Conservation (phyloP, 176 grass and related monocot genomes). For the Oryza nivara region DNA sequence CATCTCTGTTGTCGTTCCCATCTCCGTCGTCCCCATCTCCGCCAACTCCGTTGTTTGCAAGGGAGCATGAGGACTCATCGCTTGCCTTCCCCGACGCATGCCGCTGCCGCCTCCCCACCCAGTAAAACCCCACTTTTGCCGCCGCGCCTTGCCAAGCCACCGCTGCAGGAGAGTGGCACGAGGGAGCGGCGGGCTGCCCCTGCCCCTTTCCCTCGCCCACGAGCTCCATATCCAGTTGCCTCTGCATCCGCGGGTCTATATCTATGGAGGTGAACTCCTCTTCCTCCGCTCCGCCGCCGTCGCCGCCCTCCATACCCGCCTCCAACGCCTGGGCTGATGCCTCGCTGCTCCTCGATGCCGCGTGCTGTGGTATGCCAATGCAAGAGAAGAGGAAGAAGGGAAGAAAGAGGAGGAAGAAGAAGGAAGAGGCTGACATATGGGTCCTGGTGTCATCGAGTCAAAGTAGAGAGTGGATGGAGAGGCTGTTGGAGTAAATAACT, state of each 20-base stretch:
- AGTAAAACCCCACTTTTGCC: neutral
- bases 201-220: neutral
- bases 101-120: neutral
- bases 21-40: too few species aligned
- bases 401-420: too few species aligned
- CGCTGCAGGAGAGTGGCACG: neutral
- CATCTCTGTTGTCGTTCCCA: too few species aligned
- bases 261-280: constrained; percentile 45
- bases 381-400: too few species aligned
- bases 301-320: constrained; percentile 50
- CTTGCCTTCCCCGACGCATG: neutral
- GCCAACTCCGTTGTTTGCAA: neutral
- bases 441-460: too few species aligned
- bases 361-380: constrained; percentile 66
- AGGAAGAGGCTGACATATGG: too few species aligned
- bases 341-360: constrained; percentile 63
- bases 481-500: too few species aligned
- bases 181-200: neutral
- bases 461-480: too few species aligned
- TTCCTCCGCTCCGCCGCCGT: constrained; percentile 23
- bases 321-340: constrained; percentile 70
- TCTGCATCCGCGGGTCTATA: neutral
- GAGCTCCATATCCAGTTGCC: constrained; percentile 29
- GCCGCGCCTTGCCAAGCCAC: neutral
- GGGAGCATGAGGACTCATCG: neutral